phyloP scores from a whole-genome alignment of 139 green algal species.

The Haematococcus sp. region DNA sequence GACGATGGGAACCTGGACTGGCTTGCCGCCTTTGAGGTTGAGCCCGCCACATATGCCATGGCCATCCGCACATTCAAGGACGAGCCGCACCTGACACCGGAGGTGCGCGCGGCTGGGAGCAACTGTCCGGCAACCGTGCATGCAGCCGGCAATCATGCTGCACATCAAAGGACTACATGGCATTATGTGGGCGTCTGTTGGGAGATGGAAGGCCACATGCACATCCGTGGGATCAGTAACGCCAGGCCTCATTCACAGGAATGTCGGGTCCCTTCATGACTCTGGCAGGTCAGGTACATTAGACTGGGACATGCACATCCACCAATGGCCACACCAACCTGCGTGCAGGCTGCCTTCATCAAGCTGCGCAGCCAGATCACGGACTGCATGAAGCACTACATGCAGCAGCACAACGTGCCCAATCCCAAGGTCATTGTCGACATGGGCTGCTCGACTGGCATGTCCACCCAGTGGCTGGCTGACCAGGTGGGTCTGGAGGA shows the following conservation, averaged over 20 bases:
- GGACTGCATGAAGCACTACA: constrained; percentile 36
- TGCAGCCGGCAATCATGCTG: background rate
- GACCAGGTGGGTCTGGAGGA: background rate
- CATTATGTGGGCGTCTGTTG: too few species aligned
- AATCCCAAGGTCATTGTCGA: constrained; percentile 58
- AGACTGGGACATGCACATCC: too few species aligned
- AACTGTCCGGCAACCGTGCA: too few species aligned
- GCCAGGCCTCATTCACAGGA: too few species aligned
- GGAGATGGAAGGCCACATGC: too few species aligned
- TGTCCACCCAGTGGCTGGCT: constrained; percentile 72
- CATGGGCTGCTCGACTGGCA: constrained; percentile 80
- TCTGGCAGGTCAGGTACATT: too few species aligned
- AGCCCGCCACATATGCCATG: constrained; percentile 66
- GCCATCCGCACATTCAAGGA: constrained; percentile 61
- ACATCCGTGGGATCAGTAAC: too few species aligned
- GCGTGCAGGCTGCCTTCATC: constrained; percentile 14
- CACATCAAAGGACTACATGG: too few species aligned
- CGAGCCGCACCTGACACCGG: constrained; percentile 28
- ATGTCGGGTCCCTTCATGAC: too few species aligned
- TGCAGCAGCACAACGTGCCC: constrained; percentile 25
- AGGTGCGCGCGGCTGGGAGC: constrained; percentile 27
- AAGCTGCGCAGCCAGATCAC: constrained; percentile 44
- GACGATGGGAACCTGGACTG: constrained; percentile 53
- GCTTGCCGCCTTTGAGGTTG: constrained; percentile 71
- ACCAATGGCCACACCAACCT: too few species aligned